These are phyloP conservation scores for Exophiala sp. DNA, from an alignment of 2,329 filamentous ascomycete species.

Conservation along the genomic window DNA sequence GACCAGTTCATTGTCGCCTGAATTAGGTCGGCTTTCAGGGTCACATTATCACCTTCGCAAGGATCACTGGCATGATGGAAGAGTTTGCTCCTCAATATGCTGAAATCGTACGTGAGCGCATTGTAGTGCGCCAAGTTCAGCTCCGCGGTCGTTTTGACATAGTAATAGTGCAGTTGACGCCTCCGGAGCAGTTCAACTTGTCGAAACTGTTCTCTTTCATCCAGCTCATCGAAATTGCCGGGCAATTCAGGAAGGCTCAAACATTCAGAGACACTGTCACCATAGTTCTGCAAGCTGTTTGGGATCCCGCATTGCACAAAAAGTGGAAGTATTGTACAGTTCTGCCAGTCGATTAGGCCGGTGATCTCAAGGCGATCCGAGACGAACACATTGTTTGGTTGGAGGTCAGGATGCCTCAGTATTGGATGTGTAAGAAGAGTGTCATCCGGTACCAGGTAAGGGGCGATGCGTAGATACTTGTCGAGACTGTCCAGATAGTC, in stretches of 20 bases:
- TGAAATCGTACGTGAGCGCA: constrained; percentile 10
- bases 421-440: constrained; percentile 14
- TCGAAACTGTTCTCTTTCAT: not conserved
- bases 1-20: constrained; percentile 25
- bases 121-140: not conserved
- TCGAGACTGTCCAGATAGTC: constrained; percentile 6
- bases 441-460: constrained; percentile 11
- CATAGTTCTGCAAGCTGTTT: constrained; percentile 38
- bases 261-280: constrained; percentile 25
- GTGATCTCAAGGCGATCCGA: constrained; percentile 32
- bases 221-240: constrained; percentile 1
- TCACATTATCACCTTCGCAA: constrained; percentile 32
- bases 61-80: constrained; percentile 28
- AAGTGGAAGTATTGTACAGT: constrained; percentile 35
- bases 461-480: constrained; percentile 32
- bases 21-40: constrained; percentile 29
- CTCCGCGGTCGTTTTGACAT: not conserved
- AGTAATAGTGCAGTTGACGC: not conserved
- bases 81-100: constrained; percentile 27
- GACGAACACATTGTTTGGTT: constrained; percentile 33
- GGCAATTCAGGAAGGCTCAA: constrained; percentile 11
- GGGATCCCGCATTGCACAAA: constrained; percentile 38
- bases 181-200: not conserved
- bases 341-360: constrained; percentile 41
- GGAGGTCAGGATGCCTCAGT: constrained; percentile 30